Evolutionary conservation across 2,329 filamentous ascomycete genomes (phyloP), one percentile per base, ranked within the genome.

Genomic region (Xylariaceae sp.): DNA sequence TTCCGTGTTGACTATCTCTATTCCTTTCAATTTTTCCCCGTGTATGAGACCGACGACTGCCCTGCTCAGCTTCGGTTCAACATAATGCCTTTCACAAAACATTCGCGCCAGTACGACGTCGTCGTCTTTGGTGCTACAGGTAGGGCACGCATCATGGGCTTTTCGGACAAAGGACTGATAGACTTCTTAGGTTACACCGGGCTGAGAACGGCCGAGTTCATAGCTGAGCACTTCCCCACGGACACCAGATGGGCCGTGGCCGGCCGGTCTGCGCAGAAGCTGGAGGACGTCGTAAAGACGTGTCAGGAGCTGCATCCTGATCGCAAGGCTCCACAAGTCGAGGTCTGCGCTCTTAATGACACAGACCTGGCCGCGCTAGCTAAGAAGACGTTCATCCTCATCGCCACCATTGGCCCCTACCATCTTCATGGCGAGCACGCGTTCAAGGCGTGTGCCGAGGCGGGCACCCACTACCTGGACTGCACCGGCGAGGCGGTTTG

Each of bases 241-340:
- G 39, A 57, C 41, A 34, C 53, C 16, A 55, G 44, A 41, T 61
- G 59, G 59, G 59, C 59, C 8, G 47, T 60, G 34, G 59, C 59
- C 31, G 59, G 59, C 15, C 56, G 59, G n/a, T 61, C 59, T 14
- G 43, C 41, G 17, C 50, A 55, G 32, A 61, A 95, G 61, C 73
- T 97, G 4, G 74, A 83, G 50, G 64, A 66, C 28, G 63, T 96
- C 9, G 77, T 80, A 6, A 68, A 78, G 36, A 78, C 85, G 38
- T 73, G 89, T 58, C 78, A 79, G 52, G 59, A 65, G 40, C 54
- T 84, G 42, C 85, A 85, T 57, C 69, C 80, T 2, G 81, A 94
- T 59, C 81, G 89, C 37, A 41, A 40, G 17, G 27, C 32, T 14
- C 36, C 53, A 72, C 73, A 53, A 19, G 70, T 81, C 35, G 77